These are phyloP conservation scores for Clausena lansium DNA, from an alignment of 345 rosid species.

Conservation along the genomic window DNA sequence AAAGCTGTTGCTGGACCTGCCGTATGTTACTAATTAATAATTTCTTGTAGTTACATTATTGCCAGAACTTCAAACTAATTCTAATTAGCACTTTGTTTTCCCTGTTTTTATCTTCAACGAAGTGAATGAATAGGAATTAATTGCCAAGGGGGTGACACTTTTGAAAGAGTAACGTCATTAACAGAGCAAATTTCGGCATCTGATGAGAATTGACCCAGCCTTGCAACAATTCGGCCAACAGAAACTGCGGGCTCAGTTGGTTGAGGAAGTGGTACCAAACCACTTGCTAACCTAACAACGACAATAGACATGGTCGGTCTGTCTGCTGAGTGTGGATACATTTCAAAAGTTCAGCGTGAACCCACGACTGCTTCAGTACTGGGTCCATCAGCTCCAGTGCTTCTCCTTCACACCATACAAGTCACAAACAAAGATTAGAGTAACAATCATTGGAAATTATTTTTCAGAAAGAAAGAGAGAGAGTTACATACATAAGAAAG, in stretches of 20 bases:
- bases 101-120: too few species aligned
- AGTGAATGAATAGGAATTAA: too few species aligned
- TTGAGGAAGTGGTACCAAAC: slow-evolving; percentile 11
- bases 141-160: background rate
- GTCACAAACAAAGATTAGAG: background rate
- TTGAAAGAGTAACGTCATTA: slow-evolving; percentile 5
- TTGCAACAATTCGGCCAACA: slow-evolving; percentile 1
- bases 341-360: slow-evolving; percentile 4
- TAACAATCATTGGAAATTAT: too few species aligned
- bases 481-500: slow-evolving; percentile 27
- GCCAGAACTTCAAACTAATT: too few species aligned
- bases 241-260: slow-evolving; percentile 32
- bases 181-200: background rate
- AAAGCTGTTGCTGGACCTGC: too few species aligned
- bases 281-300: slow-evolving; percentile 22
- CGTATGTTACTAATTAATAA: too few species aligned
- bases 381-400: slow-evolving; percentile 5
- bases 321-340: slow-evolving; percentile 7
- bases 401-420: slow-evolving; percentile 9
- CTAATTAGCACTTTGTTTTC: too few species aligned
- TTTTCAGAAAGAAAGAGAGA: background rate
- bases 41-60: too few species aligned
- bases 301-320: slow-evolving; percentile 16
- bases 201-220: background rate
- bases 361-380: background rate